Percentiles rank a stretch among this genome's conserved stretches.
These are phyloP conservation scores for Phyllostachys edulis DNA, from an alignment of 176 grass and related monocot genomes.

Conservation along the genomic window DNA sequence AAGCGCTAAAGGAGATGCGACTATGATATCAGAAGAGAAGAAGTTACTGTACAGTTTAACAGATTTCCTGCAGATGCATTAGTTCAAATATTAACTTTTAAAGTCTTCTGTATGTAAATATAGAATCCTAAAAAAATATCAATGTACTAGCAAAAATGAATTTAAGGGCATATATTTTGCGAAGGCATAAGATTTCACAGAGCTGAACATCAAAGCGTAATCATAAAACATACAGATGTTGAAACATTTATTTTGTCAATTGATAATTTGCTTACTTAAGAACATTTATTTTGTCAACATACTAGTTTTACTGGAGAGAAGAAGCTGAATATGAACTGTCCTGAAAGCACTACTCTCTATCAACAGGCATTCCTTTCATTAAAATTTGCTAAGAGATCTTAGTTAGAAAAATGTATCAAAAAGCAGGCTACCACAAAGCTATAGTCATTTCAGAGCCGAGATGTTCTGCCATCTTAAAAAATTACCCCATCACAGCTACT, in stretches of 20 bases:
- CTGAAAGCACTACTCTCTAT: background rate
- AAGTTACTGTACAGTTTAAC: slow-evolving; percentile 92
- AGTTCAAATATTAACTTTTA: slow-evolving; percentile 26
- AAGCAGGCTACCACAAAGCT: background rate
- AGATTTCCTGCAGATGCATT: slow-evolving; percentile 70
- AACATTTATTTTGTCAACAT: no score
- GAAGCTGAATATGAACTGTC: background rate
- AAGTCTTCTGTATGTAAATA: slow-evolving; percentile 25
- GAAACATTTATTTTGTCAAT: background rate
- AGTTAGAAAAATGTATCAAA: background rate
- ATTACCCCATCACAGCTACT: no score
- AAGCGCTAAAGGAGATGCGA: slow-evolving; percentile 92
- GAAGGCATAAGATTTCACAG: background rate
- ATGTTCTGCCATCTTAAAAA: background rate
- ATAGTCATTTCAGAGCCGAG: background rate
- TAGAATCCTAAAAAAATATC: background rate
- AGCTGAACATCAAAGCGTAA: slow-evolving; percentile 18
- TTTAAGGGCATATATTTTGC: background rate
- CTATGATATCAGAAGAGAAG: slow-evolving; percentile 93
- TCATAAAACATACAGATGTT: background rate
- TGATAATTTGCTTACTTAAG: background rate
- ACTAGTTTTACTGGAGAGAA: background rate
- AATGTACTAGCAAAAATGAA: slow-evolving; percentile 7
- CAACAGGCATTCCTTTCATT: background rate
- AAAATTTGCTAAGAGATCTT: background rate